Evolutionary conservation across 2,329 filamentous ascomycete species (phyloP).

Genomic region (Ceratocystis cacaofunesta): DNA sequence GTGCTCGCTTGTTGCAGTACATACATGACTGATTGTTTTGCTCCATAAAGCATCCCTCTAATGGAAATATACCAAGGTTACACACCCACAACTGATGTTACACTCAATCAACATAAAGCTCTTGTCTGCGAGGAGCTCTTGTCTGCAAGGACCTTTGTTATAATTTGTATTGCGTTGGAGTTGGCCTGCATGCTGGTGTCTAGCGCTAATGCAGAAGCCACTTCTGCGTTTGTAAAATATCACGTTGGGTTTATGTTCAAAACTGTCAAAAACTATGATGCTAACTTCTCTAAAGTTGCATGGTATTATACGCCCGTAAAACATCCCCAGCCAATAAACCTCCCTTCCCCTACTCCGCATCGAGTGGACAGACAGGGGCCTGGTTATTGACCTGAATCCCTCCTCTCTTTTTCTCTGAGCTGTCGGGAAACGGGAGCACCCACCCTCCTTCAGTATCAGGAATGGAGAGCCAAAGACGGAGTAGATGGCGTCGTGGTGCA

Average conservation of each 20-base stretch:
- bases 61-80: neutral
- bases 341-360: conserved; percentile 47
- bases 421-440: conserved; percentile 70
- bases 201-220: too few species aligned
- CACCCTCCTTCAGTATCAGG: conserved; percentile 74
- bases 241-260: neutral
- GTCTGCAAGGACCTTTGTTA: too few species aligned
- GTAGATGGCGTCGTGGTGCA: conserved; percentile 57
- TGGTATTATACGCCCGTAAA: neutral
- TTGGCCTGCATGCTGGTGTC: too few species aligned
- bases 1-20: neutral
- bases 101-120: neutral
- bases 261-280: neutral
- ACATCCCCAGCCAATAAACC: neutral
- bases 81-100: neutral
- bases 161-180: too few species aligned
- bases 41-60: too few species aligned
- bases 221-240: too few species aligned
- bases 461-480: conserved; percentile 72
- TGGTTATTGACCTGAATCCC: conserved; percentile 79
- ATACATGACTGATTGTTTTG: too few species aligned
- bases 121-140: too few species aligned
- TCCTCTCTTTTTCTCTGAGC: conserved; percentile 68
- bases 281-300: neutral
- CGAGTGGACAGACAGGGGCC: conserved; percentile 56